A percentile compares a stretch with the other conserved stretches of the same genome.
phyloP scores from a whole-genome alignment of 306 rosid genomes.

The Mimosa pudica region DNA sequence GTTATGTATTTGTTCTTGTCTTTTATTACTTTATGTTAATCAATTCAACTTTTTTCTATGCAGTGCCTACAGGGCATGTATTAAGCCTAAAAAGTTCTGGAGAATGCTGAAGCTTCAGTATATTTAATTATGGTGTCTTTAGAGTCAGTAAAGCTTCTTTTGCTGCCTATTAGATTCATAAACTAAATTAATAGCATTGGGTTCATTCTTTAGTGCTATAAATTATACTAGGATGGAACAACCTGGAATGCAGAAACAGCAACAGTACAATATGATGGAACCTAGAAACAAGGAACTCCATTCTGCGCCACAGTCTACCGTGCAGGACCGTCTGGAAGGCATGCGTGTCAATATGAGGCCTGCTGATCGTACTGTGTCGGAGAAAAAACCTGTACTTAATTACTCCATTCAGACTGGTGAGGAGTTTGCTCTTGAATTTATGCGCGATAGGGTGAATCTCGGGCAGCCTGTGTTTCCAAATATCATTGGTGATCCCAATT shows the following conservation, averaged over 20 bases:
- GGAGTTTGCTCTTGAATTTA: conserved; percentile 87
- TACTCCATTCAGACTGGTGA: conserved; percentile 93
- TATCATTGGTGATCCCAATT: conserved; percentile 57
- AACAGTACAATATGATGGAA: conserved; percentile 54
- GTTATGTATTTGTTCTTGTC: conserved; percentile 5
- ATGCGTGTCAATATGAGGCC: conserved; percentile 61
- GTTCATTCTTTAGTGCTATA: conserved; percentile 9
- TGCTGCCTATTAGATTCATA: conserved; percentile 25
- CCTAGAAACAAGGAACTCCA: conserved; percentile 67
- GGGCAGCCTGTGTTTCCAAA: conserved; percentile 61
- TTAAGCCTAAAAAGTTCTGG: conserved; percentile 18
- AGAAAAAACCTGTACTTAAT: conserved; percentile 70
- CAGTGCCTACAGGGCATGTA: conserved; percentile 35
- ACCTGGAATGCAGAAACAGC: conserved; percentile 52
- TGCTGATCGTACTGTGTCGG: conserved; percentile 53
- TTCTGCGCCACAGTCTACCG: conserved; percentile 50
- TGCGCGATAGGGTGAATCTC: conserved; percentile 81
- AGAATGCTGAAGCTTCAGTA: conserved; percentile 34
- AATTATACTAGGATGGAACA: conserved; percentile 48
- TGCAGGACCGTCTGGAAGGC: conserved; percentile 63
- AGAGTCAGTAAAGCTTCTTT: conserved; percentile 24
- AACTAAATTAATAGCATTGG: conserved; percentile 22
- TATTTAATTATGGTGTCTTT: conserved; percentile 30
- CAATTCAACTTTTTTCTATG: conserved; percentile 3
- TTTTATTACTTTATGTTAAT: conserved; percentile 26